Conservation (phyloP, 164 flowering plant genomes). For the Vitis amurensis region DNA sequence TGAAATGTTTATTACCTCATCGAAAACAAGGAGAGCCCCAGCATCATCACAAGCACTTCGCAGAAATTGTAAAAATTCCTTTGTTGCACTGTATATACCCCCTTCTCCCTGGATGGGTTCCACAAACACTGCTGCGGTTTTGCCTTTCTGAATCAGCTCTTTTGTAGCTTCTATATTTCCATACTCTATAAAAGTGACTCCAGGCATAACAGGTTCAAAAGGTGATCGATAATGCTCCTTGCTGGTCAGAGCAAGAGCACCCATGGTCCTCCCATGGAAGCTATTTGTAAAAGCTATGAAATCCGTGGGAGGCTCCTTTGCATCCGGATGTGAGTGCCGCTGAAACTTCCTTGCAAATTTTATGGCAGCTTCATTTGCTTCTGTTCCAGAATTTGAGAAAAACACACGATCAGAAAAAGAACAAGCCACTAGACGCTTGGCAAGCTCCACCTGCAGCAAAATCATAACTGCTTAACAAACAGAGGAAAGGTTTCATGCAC, state of each 20-base stretch:
- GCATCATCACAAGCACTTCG: conserved; percentile 78
- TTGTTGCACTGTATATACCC: conserved; percentile 79
- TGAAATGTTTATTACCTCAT: conserved; percentile 59
- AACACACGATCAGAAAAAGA: conserved; percentile 95
- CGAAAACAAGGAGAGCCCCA: conserved; percentile 83
- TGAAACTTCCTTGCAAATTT: conserved; percentile 89
- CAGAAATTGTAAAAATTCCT: conserved; percentile 66
- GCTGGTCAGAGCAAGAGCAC: conserved; percentile 93
- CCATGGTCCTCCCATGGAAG: conserved; percentile 96
- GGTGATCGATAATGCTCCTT: conserved; percentile 82
- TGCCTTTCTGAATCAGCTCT: conserved; percentile 52
- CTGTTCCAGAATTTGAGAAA: conserved; percentile 87
- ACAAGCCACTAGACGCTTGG: conserved; percentile 62
- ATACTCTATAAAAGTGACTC: conserved; percentile 83
- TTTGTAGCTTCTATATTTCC: conserved; percentile 66
- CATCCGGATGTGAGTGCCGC: conserved; percentile 49
- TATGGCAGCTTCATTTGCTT: conserved; percentile 98
- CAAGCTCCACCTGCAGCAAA: conserved; percentile 75
- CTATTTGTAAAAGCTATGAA: conserved; percentile 75
- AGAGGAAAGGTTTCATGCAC: too few species aligned
- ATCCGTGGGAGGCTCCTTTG: conserved; percentile 53
- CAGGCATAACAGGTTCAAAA: conserved; percentile 96
- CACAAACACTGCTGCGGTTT: conserved; percentile 87
- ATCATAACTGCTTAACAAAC: neutral
- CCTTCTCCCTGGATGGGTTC: conserved; percentile 99